These are phyloP conservation scores for Syzygium oleosum DNA, from an alignment of 345 rosid genomes.

Conservation along the genomic window DNA sequence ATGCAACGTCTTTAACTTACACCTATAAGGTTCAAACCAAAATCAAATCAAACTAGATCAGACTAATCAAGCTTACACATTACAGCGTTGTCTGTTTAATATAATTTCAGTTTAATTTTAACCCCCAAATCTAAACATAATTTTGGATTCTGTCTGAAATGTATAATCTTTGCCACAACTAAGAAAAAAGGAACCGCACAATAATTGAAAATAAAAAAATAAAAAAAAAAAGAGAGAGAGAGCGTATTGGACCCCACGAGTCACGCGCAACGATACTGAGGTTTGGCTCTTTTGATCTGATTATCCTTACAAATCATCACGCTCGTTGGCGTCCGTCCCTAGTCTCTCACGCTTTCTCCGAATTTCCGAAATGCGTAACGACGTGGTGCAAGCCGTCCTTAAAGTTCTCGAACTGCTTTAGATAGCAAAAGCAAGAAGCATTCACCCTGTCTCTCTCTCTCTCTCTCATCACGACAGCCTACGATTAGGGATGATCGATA, in stretches of 20 bases:
- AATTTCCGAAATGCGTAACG: neutral
- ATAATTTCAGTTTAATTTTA: neutral
- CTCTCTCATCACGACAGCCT: neutral
- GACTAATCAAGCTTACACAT: neutral
- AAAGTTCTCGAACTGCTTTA: neutral
- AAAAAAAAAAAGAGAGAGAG: neutral
- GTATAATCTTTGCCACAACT: neutral
- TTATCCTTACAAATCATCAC: neutral
- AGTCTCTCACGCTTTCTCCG: neutral
- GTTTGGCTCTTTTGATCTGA: neutral
- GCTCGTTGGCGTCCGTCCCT: neutral
- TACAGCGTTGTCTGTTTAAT: neutral
- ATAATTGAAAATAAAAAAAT: neutral
- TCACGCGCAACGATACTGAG: neutral
- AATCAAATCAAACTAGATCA: neutral
- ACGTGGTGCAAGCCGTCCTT: neutral
- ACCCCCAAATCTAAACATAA: neutral
- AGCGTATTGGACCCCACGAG: neutral
- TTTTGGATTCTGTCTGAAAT: neutral
- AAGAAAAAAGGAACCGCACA: neutral
- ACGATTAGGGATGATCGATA: neutral
- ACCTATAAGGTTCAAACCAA: neutral
- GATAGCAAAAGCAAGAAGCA: neutral
- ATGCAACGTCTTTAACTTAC: neutral
- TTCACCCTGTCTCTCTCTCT: neutral